These are phyloP conservation scores for Chrysanthemum makinoi DNA, from an alignment of 129 eudicot species.

Conservation along the genomic window DNA sequence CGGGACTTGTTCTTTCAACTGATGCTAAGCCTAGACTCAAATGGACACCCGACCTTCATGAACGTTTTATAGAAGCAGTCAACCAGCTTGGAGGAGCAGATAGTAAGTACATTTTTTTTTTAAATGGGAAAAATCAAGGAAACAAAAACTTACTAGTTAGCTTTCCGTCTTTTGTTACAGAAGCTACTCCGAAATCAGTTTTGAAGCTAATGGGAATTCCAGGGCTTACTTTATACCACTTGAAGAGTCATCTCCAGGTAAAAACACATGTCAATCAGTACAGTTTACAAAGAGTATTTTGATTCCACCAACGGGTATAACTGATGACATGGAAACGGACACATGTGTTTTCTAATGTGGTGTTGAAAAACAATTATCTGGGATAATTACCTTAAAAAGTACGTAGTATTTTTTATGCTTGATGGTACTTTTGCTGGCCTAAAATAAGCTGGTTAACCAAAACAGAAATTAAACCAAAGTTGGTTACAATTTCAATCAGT, in stretches of 20 bases:
- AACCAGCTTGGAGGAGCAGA: slow-evolving; percentile 99
- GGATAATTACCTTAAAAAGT: background rate
- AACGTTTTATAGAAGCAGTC: slow-evolving; percentile 89
- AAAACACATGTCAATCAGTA: slow-evolving; percentile 19
- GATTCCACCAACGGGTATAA: no score
- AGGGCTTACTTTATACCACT: slow-evolving; percentile 92
- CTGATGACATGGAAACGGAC: background rate
- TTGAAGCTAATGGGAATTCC: slow-evolving; percentile 97
- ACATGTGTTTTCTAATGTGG: background rate
- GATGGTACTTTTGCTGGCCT: slow-evolving; percentile 1
- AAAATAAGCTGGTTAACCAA: slow-evolving; percentile 4
- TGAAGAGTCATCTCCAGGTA: slow-evolving; percentile 99
- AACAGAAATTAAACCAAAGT: background rate
- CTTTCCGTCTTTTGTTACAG: slow-evolving; percentile 42
- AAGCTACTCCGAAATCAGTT: slow-evolving; percentile 98
- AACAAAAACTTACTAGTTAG: slow-evolving; percentile 19
- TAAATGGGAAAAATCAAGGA: background rate
- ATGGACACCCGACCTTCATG: slow-evolving; percentile 97
- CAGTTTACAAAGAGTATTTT: no score
- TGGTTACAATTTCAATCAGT: background rate
- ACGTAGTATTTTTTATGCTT: background rate
- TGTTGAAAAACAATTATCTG: background rate
- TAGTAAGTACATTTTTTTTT: slow-evolving; percentile 52
- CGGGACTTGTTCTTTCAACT: slow-evolving; percentile 93
- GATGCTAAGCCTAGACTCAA: slow-evolving; percentile 97